Evolutionary conservation across 73 alveolate species (phyloP).

Genomic region (Symbiodinium pilosum): DNA sequence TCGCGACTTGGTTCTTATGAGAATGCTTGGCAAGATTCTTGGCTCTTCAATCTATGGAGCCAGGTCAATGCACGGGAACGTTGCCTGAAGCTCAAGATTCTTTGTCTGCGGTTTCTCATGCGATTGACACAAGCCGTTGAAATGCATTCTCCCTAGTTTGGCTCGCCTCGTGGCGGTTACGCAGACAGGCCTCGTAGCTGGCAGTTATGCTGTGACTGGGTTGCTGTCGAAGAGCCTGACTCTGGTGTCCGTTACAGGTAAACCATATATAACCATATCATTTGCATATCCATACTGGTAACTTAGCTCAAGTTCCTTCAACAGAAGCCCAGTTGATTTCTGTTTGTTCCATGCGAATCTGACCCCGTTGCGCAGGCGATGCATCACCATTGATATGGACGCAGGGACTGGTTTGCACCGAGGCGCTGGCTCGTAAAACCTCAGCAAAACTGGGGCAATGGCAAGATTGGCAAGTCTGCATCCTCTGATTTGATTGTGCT

Average conservation of each 20-base stretch:
- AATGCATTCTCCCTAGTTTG: constrained; percentile 6
- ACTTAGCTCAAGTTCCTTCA: too few relatives aligned
- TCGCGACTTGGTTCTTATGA: too few relatives aligned
- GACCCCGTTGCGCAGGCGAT: constrained; percentile 55
- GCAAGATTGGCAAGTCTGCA: background rate
- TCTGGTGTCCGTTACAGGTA: too few relatives aligned
- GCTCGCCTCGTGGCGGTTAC: constrained; percentile 80
- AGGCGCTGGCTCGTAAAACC: too few relatives aligned
- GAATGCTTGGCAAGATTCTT: too few relatives aligned
- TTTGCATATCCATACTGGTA: too few relatives aligned
- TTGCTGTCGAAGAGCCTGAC: background rate
- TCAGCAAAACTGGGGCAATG: too few relatives aligned
- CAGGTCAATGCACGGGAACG: constrained; percentile 56
- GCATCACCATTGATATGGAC: constrained; percentile 81
- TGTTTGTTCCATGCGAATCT: too few relatives aligned
- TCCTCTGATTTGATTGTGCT: too few relatives aligned
- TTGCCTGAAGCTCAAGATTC: constrained; percentile 24
- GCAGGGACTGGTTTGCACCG: constrained; percentile 84
- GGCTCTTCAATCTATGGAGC: background rate
- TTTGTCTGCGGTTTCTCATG: background rate
- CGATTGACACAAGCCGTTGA: background rate
- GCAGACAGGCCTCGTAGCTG: constrained; percentile 67
- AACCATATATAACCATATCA: too few relatives aligned
- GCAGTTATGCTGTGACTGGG: too few relatives aligned
- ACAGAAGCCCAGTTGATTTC: too few relatives aligned